These are phyloP conservation scores for Sphagnum magellanicum DNA, from an alignment of 228 moss, liverwort and hornwort genomes.

Conservation along the genomic window DNA sequence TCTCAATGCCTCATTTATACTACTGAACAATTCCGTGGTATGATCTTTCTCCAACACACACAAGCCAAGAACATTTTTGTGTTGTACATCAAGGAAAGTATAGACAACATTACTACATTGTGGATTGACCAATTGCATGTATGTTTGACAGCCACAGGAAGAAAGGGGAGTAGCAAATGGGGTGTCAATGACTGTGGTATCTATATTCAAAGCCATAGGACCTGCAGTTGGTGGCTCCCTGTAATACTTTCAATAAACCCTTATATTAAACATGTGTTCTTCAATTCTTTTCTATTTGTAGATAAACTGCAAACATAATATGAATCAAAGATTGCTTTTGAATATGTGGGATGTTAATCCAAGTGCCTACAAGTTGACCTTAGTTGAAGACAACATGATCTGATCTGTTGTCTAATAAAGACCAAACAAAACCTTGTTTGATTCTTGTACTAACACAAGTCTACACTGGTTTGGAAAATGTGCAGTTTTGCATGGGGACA, in stretches of 20 bases:
- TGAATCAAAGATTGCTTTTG: background rate
- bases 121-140: background rate
- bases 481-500: slow-evolving; percentile 41
- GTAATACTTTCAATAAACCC: slow-evolving; percentile 1
- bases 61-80: background rate
- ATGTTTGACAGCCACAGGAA: slow-evolving; percentile 16
- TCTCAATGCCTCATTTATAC: slow-evolving; percentile 27
- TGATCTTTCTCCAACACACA: background rate
- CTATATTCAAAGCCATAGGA: slow-evolving; percentile 18
- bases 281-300: background rate
- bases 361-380: background rate
- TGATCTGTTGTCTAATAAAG: background rate
- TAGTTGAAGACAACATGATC: background rate
- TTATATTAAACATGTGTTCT: no score
- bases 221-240: slow-evolving; percentile 26
- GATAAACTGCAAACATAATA: background rate
- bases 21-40: slow-evolving; percentile 41
- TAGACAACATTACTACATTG: background rate
- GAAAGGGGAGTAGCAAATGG: slow-evolving; percentile 24
- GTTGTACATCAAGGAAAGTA: background rate
- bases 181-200: slow-evolving; percentile 23
- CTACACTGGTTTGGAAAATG: background rate
- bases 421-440: background rate
- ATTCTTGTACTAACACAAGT: background rate
- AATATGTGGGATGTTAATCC: background rate